Conservation (phyloP, 495 filamentous ascomycete genomes). For the Tuber microsphaerosporum region DNA sequence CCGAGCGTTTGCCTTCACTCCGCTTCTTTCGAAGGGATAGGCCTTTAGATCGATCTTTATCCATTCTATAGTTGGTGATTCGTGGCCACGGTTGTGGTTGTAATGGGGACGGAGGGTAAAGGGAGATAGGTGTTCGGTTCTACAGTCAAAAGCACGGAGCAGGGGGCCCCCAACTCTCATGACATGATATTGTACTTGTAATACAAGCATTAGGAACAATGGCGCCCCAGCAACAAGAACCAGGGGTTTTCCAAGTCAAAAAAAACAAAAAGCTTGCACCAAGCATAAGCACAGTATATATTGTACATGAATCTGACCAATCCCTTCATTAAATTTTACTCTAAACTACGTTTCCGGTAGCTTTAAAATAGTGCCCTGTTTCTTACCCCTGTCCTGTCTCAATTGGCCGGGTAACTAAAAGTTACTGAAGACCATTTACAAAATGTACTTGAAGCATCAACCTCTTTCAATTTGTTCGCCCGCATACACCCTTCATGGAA, state of each 20-base stretch:
- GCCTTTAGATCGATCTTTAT: slow-evolving; percentile 58
- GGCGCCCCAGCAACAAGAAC: background rate
- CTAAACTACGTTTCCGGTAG: background rate
- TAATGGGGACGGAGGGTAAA: background rate
- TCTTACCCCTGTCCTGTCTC: background rate
- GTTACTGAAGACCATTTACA: background rate
- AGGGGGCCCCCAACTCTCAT: background rate
- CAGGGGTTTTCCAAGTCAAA: background rate
- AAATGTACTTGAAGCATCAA: slow-evolving; percentile 5
- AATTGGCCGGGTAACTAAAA: slow-evolving; percentile 21
- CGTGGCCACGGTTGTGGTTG: background rate
- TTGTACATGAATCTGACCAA: background rate
- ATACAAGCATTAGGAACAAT: background rate
- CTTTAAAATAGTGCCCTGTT: background rate
- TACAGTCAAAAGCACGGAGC: background rate
- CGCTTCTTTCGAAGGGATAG: slow-evolving; percentile 87
- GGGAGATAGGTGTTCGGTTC: slow-evolving; percentile 2
- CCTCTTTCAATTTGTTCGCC: background rate
- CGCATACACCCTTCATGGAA: slow-evolving; percentile 7
- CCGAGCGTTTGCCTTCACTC: slow-evolving; percentile 20
- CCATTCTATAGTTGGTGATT: slow-evolving; percentile 46
- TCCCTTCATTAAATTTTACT: background rate
- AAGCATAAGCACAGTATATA: background rate
- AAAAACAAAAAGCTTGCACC: background rate
- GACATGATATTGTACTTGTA: background rate